Percentiles rank a stretch among this genome's conserved stretches.
phyloP scores from a whole-genome alignment of 2,329 filamentous ascomycete genomes.

The Trichoderma cornu-damae region DNA sequence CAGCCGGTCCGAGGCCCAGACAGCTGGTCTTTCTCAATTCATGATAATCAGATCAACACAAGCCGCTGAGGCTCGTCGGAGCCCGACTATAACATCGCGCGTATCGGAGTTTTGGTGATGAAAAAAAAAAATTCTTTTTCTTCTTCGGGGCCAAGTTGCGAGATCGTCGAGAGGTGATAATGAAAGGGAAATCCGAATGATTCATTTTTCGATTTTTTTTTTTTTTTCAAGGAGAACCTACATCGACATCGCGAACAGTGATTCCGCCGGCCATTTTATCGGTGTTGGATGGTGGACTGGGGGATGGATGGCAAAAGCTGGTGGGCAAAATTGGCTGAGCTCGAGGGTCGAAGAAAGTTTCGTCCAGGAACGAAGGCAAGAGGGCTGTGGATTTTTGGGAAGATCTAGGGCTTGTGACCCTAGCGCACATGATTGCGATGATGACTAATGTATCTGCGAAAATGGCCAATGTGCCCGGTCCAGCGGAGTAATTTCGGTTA shows the following conservation, averaged over 20 bases:
- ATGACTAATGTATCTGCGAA: conserved; percentile 23
- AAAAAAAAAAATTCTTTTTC: conserved; percentile 2
- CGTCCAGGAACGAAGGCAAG: conserved; percentile 22
- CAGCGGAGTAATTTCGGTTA: neutral
- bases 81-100: conserved; percentile 11
- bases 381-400: conserved; percentile 28
- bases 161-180: conserved; percentile 22
- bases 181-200: conserved; percentile 1
- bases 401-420: conserved; percentile 33
- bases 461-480: neutral
- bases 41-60: conserved; percentile 1
- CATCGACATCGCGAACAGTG: conserved; percentile 80
- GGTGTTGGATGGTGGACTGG: conserved; percentile 38
- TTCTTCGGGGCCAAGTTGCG: conserved; percentile 21
- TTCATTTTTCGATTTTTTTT: conserved; percentile 20
- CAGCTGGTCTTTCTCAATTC: conserved; percentile 4
- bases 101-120: conserved; percentile 16
- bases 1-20: neutral
- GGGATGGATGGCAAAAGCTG: conserved; percentile 30
- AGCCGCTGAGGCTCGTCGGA: conserved; percentile 5
- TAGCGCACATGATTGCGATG: conserved; percentile 17
- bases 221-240: conserved; percentile 48
- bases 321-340: conserved; percentile 29
- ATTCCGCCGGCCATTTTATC: conserved; percentile 75
- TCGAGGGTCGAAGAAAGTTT: conserved; percentile 26